Percentiles rank a stretch among this genome's conserved stretches.
Evolutionary conservation across 2,329 filamentous ascomycete species (phyloP).

Genomic region (Alternaria novae-zelandiae): DNA sequence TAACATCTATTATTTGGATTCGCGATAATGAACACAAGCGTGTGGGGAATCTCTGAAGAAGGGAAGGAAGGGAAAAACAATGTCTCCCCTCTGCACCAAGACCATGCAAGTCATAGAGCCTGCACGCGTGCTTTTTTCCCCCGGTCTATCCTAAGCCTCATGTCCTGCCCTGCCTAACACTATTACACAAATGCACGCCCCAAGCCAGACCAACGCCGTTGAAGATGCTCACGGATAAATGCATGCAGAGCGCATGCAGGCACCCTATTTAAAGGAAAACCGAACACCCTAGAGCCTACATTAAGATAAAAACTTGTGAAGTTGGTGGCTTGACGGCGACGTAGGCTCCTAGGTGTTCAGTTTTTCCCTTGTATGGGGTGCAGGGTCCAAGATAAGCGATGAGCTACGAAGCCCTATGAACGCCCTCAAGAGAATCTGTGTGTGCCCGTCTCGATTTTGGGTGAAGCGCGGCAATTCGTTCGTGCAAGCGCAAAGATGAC

Average conservation of each 20-base stretch:
- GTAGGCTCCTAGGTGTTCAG: too few species aligned
- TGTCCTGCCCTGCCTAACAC: slow-evolving; percentile 11
- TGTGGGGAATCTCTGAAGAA: slow-evolving; percentile 22
- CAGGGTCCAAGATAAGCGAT: not conserved
- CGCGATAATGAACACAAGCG: slow-evolving; percentile 7
- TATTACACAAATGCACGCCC: slow-evolving; percentile 13
- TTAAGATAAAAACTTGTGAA: too few species aligned
- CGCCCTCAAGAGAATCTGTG: not conserved
- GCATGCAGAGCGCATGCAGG: slow-evolving; percentile 6
- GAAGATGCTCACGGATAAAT: slow-evolving; percentile 19
- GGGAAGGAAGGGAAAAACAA: slow-evolving; percentile 5
- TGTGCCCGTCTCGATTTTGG: not conserved
- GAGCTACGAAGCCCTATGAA: slow-evolving; percentile 7
- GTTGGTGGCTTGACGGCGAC: too few species aligned
- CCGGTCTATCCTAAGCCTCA: slow-evolving; percentile 4
- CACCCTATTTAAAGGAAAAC: too few species aligned
- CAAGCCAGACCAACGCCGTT: slow-evolving; percentile 11
- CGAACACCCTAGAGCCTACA: too few species aligned
- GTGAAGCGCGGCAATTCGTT: slow-evolving; percentile 1
- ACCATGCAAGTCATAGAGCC: not conserved
- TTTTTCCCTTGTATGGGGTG: too few species aligned
- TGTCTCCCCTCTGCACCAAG: not conserved
- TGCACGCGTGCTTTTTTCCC: slow-evolving; percentile 1
- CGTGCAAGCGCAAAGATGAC: not conserved
- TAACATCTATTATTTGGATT: not conserved